A percentile compares a stretch with the other conserved stretches of the same genome.
Conservation (phyloP, 352 stramenopile species). For the Aphanomyces astaci region DNA sequence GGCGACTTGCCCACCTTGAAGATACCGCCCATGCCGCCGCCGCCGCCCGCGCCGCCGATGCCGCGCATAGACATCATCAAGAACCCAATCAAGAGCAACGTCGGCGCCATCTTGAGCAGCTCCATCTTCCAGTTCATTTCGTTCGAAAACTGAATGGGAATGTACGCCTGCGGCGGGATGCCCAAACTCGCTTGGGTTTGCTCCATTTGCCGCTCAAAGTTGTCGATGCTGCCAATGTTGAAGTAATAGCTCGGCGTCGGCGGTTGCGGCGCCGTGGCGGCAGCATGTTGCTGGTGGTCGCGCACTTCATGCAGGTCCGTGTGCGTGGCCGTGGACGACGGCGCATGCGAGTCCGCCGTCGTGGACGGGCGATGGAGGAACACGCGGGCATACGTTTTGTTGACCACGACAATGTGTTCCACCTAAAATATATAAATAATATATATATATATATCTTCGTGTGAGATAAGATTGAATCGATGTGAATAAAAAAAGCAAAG, state of each 20-base stretch:
- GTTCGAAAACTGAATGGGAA: slow-evolving; percentile 95
- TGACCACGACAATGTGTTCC: slow-evolving; percentile 85
- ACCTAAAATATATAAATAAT: too few species aligned
- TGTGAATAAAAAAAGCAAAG: too few species aligned
- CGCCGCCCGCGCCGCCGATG: slow-evolving; percentile 76
- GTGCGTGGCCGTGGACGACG: neutral
- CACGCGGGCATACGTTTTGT: slow-evolving; percentile 88
- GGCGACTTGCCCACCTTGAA: slow-evolving; percentile 94
- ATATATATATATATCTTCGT: too few species aligned
- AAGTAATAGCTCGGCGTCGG: slow-evolving; percentile 79
- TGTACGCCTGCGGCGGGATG: slow-evolving; percentile 91
- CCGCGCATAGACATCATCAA: slow-evolving; percentile 92
- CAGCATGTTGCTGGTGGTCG: slow-evolving; percentile 25
- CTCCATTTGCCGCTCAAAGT: slow-evolving; percentile 97
- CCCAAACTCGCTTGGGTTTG: slow-evolving; percentile 93
- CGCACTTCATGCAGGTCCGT: slow-evolving; percentile 29
- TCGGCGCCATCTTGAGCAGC: slow-evolving; percentile 93
- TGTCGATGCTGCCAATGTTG: slow-evolving; percentile 96
- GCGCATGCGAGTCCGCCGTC: neutral
- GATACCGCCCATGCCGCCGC: slow-evolving; percentile 84
- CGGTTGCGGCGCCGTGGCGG: slow-evolving; percentile 16
- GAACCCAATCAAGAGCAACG: slow-evolving; percentile 90
- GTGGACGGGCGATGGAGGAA: slow-evolving; percentile 59
- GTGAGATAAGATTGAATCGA: too few species aligned
- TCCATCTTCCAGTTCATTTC: slow-evolving; percentile 93